These are phyloP conservation scores for Solanum hybrid DNA, from an alignment of 305 asterid genomes.

Conservation along the genomic window DNA sequence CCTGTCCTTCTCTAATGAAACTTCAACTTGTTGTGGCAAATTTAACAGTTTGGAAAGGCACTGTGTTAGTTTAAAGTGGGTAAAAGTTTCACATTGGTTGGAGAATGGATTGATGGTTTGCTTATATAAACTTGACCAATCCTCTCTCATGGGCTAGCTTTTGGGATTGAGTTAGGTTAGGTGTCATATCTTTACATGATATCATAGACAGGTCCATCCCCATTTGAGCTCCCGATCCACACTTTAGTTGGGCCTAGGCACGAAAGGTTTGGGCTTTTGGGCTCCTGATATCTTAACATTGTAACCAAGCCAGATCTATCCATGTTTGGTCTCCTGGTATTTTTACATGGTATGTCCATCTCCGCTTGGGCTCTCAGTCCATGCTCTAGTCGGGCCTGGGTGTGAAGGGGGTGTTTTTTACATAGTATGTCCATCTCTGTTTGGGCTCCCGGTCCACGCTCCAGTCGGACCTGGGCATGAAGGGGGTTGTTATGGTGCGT, in stretches of 20 bases:
- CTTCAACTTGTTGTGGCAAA: neutral
- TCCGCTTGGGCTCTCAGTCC: neutral
- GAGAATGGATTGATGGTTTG: neutral
- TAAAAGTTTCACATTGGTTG: too few relatives aligned
- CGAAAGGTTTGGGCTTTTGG: neutral
- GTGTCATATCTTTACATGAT: neutral
- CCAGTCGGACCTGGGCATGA: neutral
- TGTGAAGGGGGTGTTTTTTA: neutral
- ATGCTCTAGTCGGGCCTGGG: neutral
- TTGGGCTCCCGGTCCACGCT: neutral
- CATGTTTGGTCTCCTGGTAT: neutral
- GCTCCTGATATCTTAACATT: neutral
- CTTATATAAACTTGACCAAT: neutral
- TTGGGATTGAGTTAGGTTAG: neutral
- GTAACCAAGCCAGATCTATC: neutral
- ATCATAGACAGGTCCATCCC: neutral
- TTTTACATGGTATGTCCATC: neutral
- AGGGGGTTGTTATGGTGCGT: neutral
- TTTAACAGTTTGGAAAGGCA: neutral
- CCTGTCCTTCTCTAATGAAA: neutral
- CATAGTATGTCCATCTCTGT: neutral
- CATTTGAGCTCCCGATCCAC: neutral
- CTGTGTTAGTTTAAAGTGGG: neutral
- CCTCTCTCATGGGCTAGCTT: neutral
- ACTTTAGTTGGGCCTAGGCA: neutral